These are phyloP conservation scores for Eleusine coracana DNA, from an alignment of 176 grass and related monocot species.

Conservation along the genomic window DNA sequence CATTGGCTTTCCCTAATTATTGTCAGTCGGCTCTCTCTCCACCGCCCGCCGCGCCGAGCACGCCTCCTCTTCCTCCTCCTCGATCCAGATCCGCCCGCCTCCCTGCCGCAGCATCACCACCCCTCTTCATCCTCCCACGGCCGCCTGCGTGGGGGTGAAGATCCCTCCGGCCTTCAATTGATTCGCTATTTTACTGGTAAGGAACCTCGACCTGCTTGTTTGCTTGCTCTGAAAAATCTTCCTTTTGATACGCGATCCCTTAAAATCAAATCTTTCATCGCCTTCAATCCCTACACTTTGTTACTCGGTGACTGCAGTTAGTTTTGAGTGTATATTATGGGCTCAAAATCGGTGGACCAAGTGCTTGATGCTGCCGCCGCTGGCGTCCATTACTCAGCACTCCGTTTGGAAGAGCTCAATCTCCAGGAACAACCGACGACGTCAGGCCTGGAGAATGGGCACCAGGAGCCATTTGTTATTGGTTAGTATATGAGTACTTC, in stretches of 20 bases:
- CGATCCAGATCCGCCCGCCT: constrained; percentile 8
- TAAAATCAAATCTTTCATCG: neutral
- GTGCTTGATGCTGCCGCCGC: constrained; percentile 61
- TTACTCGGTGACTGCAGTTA: neutral
- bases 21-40: neutral
- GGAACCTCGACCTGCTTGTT: neutral
- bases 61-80: neutral
- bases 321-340: constrained; percentile 48
- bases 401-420: constrained; percentile 50
- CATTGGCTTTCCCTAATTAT: constrained; percentile 2
- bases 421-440: constrained; percentile 59
- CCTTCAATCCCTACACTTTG: no score
- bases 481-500: constrained; percentile 48
- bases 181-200: neutral
- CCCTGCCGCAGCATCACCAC: neutral
- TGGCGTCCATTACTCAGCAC: constrained; percentile 65
- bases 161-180: neutral
- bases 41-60: neutral
- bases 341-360: constrained; percentile 67
- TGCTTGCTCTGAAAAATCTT: neutral
- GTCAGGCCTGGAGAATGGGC: constrained; percentile 66
- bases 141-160: neutral
- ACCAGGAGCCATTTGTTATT: constrained; percentile 93
- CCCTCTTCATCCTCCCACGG: neutral
- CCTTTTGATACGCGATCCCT: neutral